Base-by-base conservation (phyloP, 495 filamentous ascomycete species). In the Daldinia caldariorum region DNA sequence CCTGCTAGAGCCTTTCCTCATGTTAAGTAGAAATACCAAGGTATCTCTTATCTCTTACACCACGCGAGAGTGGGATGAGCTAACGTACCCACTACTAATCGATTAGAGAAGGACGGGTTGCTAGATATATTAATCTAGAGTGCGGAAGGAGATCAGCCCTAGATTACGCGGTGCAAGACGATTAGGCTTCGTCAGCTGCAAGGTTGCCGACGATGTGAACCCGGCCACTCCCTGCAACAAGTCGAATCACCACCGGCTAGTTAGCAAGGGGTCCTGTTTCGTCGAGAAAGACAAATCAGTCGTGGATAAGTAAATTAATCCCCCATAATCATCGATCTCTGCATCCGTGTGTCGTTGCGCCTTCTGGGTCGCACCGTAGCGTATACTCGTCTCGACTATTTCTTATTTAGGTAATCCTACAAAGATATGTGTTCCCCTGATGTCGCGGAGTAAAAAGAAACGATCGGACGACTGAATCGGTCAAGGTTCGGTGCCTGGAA, bases 1-100 rank as follows among this genome's bases (percentile, higher is more conserved):
- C 26, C 69, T 43, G 43, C 68, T 70, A 26, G 66, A 70, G 37
- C 61, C 59, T 12, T 72, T 60, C 77, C 78, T 79, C 39, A 45
- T 65, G 63, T 62, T 38, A 50, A 5, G 20, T 41, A 29, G 56
- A 54, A 16, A 18, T 10, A 49, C 14, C 34, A 35, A 20, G 20
- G 61, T 62, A 18, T 41, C 26, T 41, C 20, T 32, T 62, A 18
- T 41, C 26, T 41, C 20, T 32, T 51, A 57, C 45, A 56, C 38
- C 26, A 43, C 55, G 41, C 62, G 63, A 29, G 49, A 45, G 49
- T 37, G 37, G 43, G 35, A 32, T 31, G 16, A 18, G 39, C 39
- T 5, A 34, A 29, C 54, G 18, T 1, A 1, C 32, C 59, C n/a
- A 54, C 53, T 62, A 51, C 8, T 22, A 13, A 39, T 68, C 35